A percentile compares a stretch with the other conserved stretches of the same genome.
Conservation (phyloP, 148 eudicot species). For the Camellia japonica region DNA sequence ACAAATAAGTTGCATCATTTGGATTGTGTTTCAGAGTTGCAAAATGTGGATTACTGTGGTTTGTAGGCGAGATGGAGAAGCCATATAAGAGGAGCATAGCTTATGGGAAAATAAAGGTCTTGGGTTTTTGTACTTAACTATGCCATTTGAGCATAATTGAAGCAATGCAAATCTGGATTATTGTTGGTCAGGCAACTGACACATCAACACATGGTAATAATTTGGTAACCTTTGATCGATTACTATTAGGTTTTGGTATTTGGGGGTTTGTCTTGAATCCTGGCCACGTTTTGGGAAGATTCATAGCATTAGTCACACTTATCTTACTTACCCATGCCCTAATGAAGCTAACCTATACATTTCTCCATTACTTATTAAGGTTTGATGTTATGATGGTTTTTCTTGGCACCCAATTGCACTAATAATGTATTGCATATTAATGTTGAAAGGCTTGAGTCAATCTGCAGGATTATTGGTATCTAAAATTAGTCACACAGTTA, state of each 20-base stretch:
- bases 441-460: not conserved
- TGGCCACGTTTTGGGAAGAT: not conserved
- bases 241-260: too few species aligned
- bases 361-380: not conserved
- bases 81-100: not conserved
- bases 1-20: not conserved
- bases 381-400: not conserved
- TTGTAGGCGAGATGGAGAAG: not conserved
- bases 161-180: not conserved
- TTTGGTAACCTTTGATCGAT: too few species aligned
- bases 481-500: not conserved
- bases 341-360: not conserved
- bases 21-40: not conserved
- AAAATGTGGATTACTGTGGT: not conserved
- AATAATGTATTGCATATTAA: not conserved
- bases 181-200: too few species aligned
- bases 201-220: too few species aligned
- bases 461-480: not conserved
- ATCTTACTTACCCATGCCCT: not conserved
- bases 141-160: not conserved
- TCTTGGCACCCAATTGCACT: not conserved
- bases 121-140: not conserved
- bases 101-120: not conserved
- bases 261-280: not conserved
- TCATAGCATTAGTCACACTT: not conserved